Conservation (phyloP, 2,329 filamentous ascomycete genomes). For the Diaporthe ilicicola region DNA sequence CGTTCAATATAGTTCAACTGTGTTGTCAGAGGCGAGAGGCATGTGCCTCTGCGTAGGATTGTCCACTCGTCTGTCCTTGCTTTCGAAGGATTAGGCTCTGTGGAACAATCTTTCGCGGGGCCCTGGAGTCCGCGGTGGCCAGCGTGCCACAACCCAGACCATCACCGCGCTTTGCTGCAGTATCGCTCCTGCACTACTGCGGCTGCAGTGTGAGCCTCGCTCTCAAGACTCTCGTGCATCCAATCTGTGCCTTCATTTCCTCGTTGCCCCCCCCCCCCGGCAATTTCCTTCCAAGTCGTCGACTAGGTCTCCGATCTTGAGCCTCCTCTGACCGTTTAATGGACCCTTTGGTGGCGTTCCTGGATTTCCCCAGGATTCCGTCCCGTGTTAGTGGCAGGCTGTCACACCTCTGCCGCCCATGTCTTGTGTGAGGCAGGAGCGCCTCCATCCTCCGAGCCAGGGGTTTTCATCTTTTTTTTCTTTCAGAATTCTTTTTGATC, state of each 20-base stretch:
- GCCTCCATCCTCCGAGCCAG: not conserved
- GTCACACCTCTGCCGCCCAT: not conserved
- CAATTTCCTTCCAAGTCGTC: not conserved
- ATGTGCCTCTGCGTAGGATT: conserved; percentile 8
- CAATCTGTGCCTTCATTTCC: not conserved
- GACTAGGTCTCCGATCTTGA: conserved; percentile 1
- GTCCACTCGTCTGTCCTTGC: not conserved
- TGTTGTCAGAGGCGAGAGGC: not conserved
- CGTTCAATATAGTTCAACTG: not conserved
- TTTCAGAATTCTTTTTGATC: not conserved
- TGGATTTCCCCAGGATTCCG: conserved; percentile 19
- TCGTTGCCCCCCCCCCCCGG: not conserved
- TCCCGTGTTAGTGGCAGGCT: not conserved
- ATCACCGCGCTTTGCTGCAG: conserved; percentile 11
- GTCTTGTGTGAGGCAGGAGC: conserved; percentile 1
- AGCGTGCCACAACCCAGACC: conserved; percentile 1
- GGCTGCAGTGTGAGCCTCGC: not conserved
- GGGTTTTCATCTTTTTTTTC: not conserved
- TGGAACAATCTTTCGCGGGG: not conserved
- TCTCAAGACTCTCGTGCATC: not conserved
- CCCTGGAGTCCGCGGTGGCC: not conserved
- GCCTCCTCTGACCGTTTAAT: conserved; percentile 18
- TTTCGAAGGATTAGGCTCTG: not conserved
- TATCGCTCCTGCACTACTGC: not conserved
- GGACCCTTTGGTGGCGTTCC: not conserved